phyloP scores from a whole-genome alignment of 192 early-diverging fungal species.

The Coemansia sp. region DNA sequence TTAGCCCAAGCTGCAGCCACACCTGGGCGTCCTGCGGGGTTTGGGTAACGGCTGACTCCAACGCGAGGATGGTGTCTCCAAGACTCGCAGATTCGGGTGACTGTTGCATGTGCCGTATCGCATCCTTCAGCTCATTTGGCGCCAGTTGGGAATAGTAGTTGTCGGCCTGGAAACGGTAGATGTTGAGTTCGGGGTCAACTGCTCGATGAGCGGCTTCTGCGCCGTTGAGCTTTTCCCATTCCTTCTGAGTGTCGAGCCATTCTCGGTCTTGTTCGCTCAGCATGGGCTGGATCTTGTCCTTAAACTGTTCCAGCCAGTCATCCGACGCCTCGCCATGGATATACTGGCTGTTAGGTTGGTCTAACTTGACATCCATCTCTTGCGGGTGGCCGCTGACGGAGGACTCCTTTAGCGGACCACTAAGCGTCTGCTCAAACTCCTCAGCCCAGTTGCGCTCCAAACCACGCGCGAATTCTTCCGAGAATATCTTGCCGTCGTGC shows the following conservation, averaged over 20 bases:
- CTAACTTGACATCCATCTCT: slow-evolving; percentile 60
- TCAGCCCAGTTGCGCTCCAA: slow-evolving; percentile 64
- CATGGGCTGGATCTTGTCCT: slow-evolving; percentile 70
- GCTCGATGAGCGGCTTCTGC: slow-evolving; percentile 43
- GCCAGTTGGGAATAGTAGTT: slow-evolving; percentile 38
- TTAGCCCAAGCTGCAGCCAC: slow-evolving; percentile 87
- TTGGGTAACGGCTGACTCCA: slow-evolving; percentile 87
- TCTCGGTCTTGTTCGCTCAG: slow-evolving; percentile 64
- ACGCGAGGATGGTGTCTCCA: slow-evolving; percentile 84
- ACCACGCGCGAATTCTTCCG: slow-evolving; percentile 60
- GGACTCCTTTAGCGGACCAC: slow-evolving; percentile 49
- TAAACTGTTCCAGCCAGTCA: slow-evolving; percentile 72
- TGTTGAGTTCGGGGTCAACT: slow-evolving; percentile 61
- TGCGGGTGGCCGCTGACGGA: slow-evolving; percentile 53
- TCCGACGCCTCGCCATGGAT: slow-evolving; percentile 52
- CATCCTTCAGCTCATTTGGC: slow-evolving; percentile 47
- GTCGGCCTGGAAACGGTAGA: slow-evolving; percentile 71
- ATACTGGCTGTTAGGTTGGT: slow-evolving; percentile 60
- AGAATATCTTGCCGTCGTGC: slow-evolving; percentile 58
- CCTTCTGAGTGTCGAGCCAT: slow-evolving; percentile 75
- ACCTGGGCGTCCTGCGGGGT: slow-evolving; percentile 75
- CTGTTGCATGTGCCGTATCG: slow-evolving; percentile 59
- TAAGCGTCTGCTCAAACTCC: slow-evolving; percentile 61
- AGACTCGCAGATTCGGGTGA: slow-evolving; percentile 63
- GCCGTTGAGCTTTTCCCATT: slow-evolving; percentile 64